Evolutionary conservation across 768 basidiomycete species (phyloP), one percentile per base, ranked within the genome.

Genomic region (Pleurotus djamor): DNA sequence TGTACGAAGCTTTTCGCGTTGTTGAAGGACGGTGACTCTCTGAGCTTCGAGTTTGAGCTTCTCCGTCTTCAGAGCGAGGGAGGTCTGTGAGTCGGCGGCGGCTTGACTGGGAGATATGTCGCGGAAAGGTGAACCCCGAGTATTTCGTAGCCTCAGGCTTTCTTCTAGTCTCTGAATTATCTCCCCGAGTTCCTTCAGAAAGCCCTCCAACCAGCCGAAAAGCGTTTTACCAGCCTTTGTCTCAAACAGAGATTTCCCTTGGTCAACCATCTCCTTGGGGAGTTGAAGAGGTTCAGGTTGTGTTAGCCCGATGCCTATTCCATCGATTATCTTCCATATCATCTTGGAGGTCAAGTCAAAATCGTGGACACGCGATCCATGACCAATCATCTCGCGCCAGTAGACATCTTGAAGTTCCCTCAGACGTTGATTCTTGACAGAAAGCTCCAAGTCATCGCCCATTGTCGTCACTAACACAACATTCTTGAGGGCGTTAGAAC

Each of bases 381-480:
- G 68, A 14, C 73, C 72, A 33, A 80, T 69, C 57, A 78, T 74
- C 28, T 72, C 69, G 59, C 75, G 74, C 75, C 82, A 83, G 64
- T 76, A 80, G 38, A 68, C 70, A 48, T 72, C 41, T 9, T 16
- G 16, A 8, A 61, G 75, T 79, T 2, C 63, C 61, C 34, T 72
- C 16, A 50, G 7, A 21, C 49, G 16, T 12, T 7, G 17, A 2
- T 50, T 1, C 10, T 17, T 21, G 34, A 35, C 16, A 13, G 49
- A 32, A 7, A 32, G 21, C 6, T 50, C 34, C 28, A 50, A 17
- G 9, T 35, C 4, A 10, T 68, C 71, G 79, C 81, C 81, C 74
- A 76, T 81, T 7, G 75, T 83, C 55, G 81, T 80, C 45, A 74
- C 75, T 54, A 83, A 70, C 44, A 80, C 72, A 48, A 83, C 79